Evolutionary conservation across 805 yeast species (phyloP).

Genomic region (Schwanniomyces vanrijiae): DNA sequence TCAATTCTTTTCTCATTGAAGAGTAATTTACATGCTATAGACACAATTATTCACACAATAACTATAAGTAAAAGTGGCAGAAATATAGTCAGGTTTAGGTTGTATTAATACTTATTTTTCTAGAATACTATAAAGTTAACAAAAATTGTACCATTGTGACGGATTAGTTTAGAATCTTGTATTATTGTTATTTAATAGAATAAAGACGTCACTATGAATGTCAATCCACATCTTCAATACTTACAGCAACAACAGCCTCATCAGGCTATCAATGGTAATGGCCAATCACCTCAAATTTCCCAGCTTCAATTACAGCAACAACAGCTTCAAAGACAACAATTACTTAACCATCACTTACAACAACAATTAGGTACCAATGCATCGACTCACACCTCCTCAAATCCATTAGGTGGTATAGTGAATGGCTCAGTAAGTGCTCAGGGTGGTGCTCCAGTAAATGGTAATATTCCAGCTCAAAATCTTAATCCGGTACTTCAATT

Average conservation of each 20-base stretch:
- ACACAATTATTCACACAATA: neutral
- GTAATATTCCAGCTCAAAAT: slow-evolving; percentile 12
- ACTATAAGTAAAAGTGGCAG: neutral
- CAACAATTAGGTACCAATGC: slow-evolving; percentile 17
- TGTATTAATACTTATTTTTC: neutral
- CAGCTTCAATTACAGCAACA: slow-evolving; percentile 29
- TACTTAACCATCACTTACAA: slow-evolving; percentile 32
- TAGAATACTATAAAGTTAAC: neutral
- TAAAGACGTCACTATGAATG: slow-evolving; percentile 28
- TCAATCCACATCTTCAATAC: slow-evolving; percentile 44
- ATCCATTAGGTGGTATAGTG: slow-evolving; percentile 37
- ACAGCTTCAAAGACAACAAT: slow-evolving; percentile 31
- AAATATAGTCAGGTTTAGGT: neutral
- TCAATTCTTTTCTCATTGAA: neutral
- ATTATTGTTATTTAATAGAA: neutral
- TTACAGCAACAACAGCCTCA: slow-evolving; percentile 37
- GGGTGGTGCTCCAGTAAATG: slow-evolving; percentile 12
- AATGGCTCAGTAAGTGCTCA: slow-evolving; percentile 25
- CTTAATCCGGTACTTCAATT: slow-evolving; percentile 23
- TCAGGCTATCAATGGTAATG: slow-evolving; percentile 17
- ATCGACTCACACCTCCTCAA: slow-evolving; percentile 21
- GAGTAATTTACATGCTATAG: neutral
- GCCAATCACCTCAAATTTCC: slow-evolving; percentile 36
- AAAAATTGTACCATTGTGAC: neutral
- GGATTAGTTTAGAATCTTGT: neutral